A percentile compares a stretch with the other conserved stretches of the same genome.
Conservation (phyloP, 768 basidiomycete genomes). For the Phaffia australis region DNA sequence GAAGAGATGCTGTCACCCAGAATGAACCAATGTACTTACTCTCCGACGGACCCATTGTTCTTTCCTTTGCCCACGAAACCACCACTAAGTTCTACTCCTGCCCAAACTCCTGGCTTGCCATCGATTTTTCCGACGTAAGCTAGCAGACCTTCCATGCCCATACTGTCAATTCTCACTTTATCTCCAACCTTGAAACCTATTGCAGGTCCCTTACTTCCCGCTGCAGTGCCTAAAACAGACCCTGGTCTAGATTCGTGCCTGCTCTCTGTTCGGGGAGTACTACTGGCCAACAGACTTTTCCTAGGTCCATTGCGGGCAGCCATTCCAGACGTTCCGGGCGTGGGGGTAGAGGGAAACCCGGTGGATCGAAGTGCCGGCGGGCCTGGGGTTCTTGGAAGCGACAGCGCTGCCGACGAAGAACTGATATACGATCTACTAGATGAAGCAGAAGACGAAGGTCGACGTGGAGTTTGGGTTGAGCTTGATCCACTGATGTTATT, state of each 20-base stretch:
- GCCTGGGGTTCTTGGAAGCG: constrained; percentile 1
- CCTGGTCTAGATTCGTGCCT: constrained; percentile 1
- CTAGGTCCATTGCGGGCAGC: background rate
- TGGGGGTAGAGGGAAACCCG: background rate
- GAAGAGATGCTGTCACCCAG: constrained; percentile 5
- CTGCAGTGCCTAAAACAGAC: background rate
- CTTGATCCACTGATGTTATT: background rate
- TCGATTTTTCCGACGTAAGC: constrained; percentile 74
- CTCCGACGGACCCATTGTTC: constrained; percentile 79
- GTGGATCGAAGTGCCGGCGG: background rate
- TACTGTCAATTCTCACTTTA: constrained; percentile 70
- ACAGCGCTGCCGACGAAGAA: background rate
- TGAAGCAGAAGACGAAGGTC: constrained; percentile 1
- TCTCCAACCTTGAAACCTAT: constrained; percentile 52
- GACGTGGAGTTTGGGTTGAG: background rate
- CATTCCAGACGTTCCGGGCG: background rate
- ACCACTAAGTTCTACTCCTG: constrained; percentile 77
- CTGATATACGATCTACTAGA: background rate
- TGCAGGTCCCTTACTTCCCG: background rate
- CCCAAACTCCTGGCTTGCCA: constrained; percentile 82
- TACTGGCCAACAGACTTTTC: too few species aligned
- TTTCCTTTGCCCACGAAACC: constrained; percentile 86
- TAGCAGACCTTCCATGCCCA: constrained; percentile 73
- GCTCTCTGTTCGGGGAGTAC: constrained; percentile 11
- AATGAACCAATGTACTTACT: constrained; percentile 49